These are phyloP conservation scores for Tolypocladium ophioglossoides DNA, from an alignment of 2,329 filamentous ascomycete species.

Conservation along the genomic window DNA sequence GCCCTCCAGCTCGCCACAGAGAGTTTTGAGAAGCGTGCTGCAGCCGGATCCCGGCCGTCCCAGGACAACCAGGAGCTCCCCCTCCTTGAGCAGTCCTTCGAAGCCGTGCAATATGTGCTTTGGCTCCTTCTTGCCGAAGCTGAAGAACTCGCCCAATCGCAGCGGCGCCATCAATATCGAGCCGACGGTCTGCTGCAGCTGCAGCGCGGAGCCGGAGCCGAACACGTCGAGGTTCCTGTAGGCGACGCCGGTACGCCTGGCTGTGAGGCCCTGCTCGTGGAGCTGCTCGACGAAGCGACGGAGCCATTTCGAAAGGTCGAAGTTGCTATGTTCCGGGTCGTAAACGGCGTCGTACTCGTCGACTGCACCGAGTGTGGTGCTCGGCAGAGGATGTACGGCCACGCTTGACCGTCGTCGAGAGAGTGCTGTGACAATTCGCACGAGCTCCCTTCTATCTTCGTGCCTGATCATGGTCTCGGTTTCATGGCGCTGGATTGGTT, in stretches of 20 bases:
- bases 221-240: constrained; percentile 57
- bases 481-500: constrained; percentile 1
- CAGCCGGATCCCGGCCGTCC: constrained; percentile 57
- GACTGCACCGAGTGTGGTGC: constrained; percentile 9
- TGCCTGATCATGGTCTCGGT: constrained; percentile 17
- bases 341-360: constrained; percentile 21
- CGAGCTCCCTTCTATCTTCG: constrained; percentile 24
- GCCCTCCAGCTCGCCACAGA: constrained; percentile 50
- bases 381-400: constrained; percentile 5
- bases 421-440: constrained; percentile 27
- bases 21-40: constrained; percentile 51
- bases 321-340: constrained; percentile 26
- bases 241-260: constrained; percentile 45
- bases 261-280: constrained; percentile 43
- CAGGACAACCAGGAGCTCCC: constrained; percentile 60
- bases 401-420: constrained; percentile 21
- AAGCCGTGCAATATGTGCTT: constrained; percentile 55
- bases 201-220: constrained; percentile 55
- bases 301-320: constrained; percentile 32
- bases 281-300: constrained; percentile 28
- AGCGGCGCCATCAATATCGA: constrained; percentile 49
- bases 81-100: constrained; percentile 51
- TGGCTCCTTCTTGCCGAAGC: constrained; percentile 28
- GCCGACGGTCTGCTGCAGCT: constrained; percentile 57
- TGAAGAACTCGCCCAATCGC: constrained; percentile 44